Evolutionary conservation across 345 rosid genomes (phyloP), one percentile per base, ranked within the genome.

Genomic region (Nephelium lappaceum): DNA sequence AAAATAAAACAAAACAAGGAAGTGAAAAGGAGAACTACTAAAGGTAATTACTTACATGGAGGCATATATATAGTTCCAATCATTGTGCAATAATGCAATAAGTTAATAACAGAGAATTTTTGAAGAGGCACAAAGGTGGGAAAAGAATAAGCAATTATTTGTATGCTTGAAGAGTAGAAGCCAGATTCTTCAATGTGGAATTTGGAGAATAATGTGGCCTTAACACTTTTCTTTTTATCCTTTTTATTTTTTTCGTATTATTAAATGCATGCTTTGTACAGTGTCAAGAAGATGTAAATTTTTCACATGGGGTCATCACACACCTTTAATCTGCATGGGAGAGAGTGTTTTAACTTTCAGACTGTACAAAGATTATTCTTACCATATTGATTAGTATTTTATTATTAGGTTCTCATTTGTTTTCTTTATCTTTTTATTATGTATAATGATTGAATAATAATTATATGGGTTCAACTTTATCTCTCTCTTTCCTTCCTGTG

Each of bases 291-390:
- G 73, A 64, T 73, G 81, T 79, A 69, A 73, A 79, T 38, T 78
- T 72, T 58, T 58, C 24, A 72, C 39, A 38, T 47, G 74, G 74
- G 55, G 69, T 8, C 18, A 16, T 60, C n/a, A 61, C 47, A n/a
- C 14, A 57, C 24, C 14, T 41, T 39, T 62, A 67, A 27, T 21
- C n/a, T 36, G 76, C 42, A 31, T 57, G 62, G 24, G 16, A 31
- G 60, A 74, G 43, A 66, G 19, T 74, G 77, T 78, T 45, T 45
- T 77, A 75, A 71, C 82, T 83, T 82, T 72, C 76, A 57, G 79
- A 75, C 81, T 80, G 85, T 74, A 82, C 80, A 75, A 80, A 67
- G 72, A 77, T 49, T 63, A 78, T 72, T 85, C 49, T 51, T 41
- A 39, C 36, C 41, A 15, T 25, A 1, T 18, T 47, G 18, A 11